Evolutionary conservation across 1,284 basidiomycete genomes (phyloP), one percentile per base, ranked within the genome.

Genomic region (Moesziomyces sp.): DNA sequence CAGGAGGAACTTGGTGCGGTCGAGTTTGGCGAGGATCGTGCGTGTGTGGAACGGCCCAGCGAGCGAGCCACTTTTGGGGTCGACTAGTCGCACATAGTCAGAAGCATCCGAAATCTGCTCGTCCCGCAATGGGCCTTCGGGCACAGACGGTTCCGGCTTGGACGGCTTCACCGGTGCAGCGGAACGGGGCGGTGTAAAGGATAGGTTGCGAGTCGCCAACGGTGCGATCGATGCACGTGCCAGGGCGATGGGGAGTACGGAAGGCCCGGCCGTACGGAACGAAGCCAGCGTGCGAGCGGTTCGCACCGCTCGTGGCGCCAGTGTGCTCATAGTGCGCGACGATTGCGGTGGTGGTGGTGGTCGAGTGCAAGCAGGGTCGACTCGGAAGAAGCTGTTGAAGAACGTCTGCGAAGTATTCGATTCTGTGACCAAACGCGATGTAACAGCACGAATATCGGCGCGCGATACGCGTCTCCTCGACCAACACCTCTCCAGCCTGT

Each of bases 51-150:
- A 75, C 3, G 76, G 75, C 1, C 75, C 76, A 4, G 70, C 63
- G 11, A 82, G 73, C 11, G 74, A 66, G 52, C 74, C 74, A 11
- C 77, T 68, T 47, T 67, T 54, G 3, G 78, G 78, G 46, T 82
- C 80, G 30, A 82, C 78, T 1, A 82, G 66, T 0, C 73, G 71
- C 11, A 80, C 69, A 28, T 61, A 64, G 9, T 47, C 34, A 0
- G 78, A 64, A 2, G 30, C 28, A n/a, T 43, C 59, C 24, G 46
- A 24, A 50, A 79, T 75, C 5, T 40, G 14, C 30, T 79, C 77
- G 28, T 79, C 73, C 16, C 59, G 55, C 23, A 68, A 46, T 0
- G 59, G 59, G 10, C 58, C 52, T 52, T 58, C 64, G 10, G 56
- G 23, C 0, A n/a, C 4, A 13, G 55, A 18, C 9, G 53, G 14